Evolutionary conservation across 257 asterid genomes (phyloP).

Genomic region (Fraxinus pennsylvanica): DNA sequence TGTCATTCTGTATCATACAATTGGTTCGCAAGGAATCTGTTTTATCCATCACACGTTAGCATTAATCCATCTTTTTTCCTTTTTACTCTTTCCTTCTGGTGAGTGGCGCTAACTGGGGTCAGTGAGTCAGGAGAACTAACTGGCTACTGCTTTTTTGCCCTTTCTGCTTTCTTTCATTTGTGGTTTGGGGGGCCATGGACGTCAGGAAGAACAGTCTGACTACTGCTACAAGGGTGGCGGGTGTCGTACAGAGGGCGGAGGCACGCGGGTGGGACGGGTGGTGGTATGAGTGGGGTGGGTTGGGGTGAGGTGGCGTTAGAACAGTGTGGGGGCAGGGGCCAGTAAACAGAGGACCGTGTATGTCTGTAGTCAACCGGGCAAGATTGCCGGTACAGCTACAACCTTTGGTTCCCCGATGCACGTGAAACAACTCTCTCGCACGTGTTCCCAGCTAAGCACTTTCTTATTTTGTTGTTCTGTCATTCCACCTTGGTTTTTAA

Average conservation of each 20-base stretch:
- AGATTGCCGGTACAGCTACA: slow-evolving; percentile 8
- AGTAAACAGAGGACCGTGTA: neutral
- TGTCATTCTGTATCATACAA: slow-evolving; percentile 21
- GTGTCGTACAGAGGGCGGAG: neutral
- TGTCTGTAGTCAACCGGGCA: slow-evolving; percentile 25
- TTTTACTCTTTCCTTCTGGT: neutral
- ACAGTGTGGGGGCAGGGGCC: neutral
- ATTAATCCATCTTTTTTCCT: neutral
- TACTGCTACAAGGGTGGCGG: neutral
- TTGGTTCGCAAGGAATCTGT: slow-evolving; percentile 29
- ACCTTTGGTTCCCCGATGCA: slow-evolving; percentile 3
- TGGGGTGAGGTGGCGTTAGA: neutral
- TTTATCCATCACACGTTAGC: slow-evolving; percentile 29
- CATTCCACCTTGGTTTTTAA: neutral
- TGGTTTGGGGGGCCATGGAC: neutral
- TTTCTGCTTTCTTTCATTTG: neutral
- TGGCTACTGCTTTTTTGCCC: neutral
- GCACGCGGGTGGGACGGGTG: neutral
- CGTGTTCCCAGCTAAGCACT: neutral
- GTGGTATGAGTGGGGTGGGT: neutral
- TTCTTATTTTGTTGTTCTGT: neutral
- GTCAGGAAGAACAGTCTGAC: neutral
- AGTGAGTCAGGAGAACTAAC: neutral
- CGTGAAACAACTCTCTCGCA: neutral
- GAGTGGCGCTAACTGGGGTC: neutral